Percentiles rank a stretch among this genome's conserved stretches.
These are phyloP conservation scores for Gilbertella persicaria DNA, from an alignment of 371 early-diverging fungal genomes.

Conservation along the genomic window DNA sequence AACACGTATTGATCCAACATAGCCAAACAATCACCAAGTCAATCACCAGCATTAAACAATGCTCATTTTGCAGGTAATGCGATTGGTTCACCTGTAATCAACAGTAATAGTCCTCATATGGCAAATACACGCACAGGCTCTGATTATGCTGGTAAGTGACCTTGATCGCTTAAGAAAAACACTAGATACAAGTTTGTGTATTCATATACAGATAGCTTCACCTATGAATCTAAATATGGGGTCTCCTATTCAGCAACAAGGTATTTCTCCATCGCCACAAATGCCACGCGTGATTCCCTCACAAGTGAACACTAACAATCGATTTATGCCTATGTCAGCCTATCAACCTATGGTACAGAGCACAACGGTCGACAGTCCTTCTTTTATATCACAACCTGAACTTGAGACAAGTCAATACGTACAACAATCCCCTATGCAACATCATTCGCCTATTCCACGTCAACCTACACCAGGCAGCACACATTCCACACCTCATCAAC, in stretches of 20 bases:
- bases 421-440: constrained; percentile 35
- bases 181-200: not conserved
- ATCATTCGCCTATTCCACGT: constrained; percentile 31
- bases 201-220: constrained; percentile 18
- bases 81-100: constrained; percentile 34
- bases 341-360: constrained; percentile 13
- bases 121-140: constrained; percentile 29
- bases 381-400: constrained; percentile 9
- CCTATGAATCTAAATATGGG: constrained; percentile 33
- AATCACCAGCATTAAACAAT: constrained; percentile 44
- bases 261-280: constrained; percentile 32
- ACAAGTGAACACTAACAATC: constrained; percentile 36
- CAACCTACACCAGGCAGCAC: constrained; percentile 38
- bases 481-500: constrained; percentile 41
- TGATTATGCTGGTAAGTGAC: constrained; percentile 34
- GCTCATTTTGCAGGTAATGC: constrained; percentile 27
- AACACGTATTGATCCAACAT: not conserved
- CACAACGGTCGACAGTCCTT: too few relatives aligned
- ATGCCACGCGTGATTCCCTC: constrained; percentile 45
- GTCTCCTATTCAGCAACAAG: constrained; percentile 32
- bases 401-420: constrained; percentile 17
- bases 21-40: constrained; percentile 50
- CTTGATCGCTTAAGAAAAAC: too few relatives aligned
- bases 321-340: constrained; percentile 28
- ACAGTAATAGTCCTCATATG: constrained; percentile 35